Base-by-base conservation (phyloP, 1,284 basidiomycete genomes). In the Ceratorhiza oryzae-sativae region DNA sequence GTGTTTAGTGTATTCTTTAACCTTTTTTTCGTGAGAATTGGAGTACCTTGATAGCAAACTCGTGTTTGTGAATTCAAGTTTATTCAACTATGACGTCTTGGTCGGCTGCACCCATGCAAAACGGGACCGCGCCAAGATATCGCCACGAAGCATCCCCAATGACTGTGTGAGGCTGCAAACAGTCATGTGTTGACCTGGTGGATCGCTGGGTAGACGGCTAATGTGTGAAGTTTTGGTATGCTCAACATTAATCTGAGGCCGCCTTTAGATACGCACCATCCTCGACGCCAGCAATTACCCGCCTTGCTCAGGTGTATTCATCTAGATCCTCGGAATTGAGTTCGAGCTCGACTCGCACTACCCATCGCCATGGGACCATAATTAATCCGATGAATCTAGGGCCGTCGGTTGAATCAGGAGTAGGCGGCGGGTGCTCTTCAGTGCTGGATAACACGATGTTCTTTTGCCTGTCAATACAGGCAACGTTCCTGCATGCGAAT, bases 281-380 rank as follows among this genome's bases (percentile, higher is more conserved):
- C n/a, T n/a, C n/a, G n/a, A n/a, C n/a, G n/a, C n/a, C n/a, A n/a
- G n/a, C n/a, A n/a, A n/a, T n/a, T 8, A 25, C 20, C 20, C 48
- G 27, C 25, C 20, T 6, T 2, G 27, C 9, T 53, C 48, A 65
- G 4, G 62, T 65, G 39, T 65, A 65, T 23, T 65, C 36, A 32
- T 51, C 36, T 27, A 34, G 30, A 56, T 34, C 53, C 3, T 30
- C 27, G 30, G 18, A 25, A 4, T 30, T 20, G 9, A 65, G 34
- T 45, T 74, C 73, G n/a, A 74, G 55, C 53, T 76, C 75, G 5
- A 70, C 74, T 46, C 53, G 73, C 9, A 72, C 58, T 8, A 75
- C 73, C 58, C 63, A 73, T 51, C 67, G 48, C 75, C 75, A 76
- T 10, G 75, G 75, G 12, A 76, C 65, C 75, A 76, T 75, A 18